These are phyloP conservation scores for Hypoxylon fragiforme DNA, from an alignment of 495 filamentous ascomycete genomes.

Conservation along the genomic window DNA sequence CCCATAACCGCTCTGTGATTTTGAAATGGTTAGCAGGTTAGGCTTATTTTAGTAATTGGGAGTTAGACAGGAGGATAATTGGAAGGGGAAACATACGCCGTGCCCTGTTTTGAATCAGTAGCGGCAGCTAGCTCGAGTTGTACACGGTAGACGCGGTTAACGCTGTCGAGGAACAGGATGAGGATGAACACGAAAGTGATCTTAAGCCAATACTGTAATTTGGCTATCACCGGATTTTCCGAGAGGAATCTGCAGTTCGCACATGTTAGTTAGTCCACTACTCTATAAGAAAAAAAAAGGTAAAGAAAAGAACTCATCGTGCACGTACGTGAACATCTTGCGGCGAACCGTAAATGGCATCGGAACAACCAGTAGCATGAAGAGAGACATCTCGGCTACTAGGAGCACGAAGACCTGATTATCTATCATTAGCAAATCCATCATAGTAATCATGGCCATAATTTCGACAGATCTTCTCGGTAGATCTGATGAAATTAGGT, in stretches of 20 bases:
- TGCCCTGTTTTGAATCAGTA: constrained; percentile 46
- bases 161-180: constrained; percentile 96
- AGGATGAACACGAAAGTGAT: constrained; percentile 99
- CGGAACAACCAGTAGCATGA: constrained; percentile 88
- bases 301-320: neutral
- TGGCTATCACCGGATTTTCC: constrained; percentile 69
- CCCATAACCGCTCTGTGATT: constrained; percentile 72
- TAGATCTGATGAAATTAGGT: constrained; percentile 12
- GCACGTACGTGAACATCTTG: constrained; percentile 81
- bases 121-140: constrained; percentile 77
- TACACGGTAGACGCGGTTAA: constrained; percentile 97
- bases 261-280: constrained; percentile 1
- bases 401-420: constrained; percentile 88
- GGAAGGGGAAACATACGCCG: constrained; percentile 25
- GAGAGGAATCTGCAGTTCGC: constrained; percentile 64
- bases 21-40: constrained; percentile 25
- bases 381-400: constrained; percentile 90
- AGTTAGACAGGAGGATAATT: neutral
- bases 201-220: constrained; percentile 61
- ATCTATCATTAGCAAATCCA: constrained; percentile 35
- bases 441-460: constrained; percentile 7
- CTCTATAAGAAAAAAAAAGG: neutral
- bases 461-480: neutral
- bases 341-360: constrained; percentile 84
- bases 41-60: constrained; percentile 9